Conservation (phyloP, 257 asterid genomes). For the Vinca minor region DNA sequence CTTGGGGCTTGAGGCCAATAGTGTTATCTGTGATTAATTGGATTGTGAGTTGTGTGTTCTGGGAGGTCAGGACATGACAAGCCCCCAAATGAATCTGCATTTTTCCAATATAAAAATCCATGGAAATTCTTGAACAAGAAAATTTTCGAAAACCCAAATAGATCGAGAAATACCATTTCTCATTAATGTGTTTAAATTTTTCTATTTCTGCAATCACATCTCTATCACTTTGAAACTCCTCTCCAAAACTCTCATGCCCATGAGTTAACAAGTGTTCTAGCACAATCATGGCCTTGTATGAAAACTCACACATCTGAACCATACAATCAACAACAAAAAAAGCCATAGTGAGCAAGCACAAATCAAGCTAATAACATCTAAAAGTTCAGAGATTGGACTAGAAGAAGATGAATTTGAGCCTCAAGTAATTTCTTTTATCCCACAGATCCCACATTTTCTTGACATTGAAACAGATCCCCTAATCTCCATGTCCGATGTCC, state of each 20-base stretch:
- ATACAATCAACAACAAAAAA: not conserved
- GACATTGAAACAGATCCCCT: too few species aligned
- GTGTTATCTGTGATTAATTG: too few species aligned
- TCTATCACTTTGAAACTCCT: constrained; percentile 60
- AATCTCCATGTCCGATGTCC: too few species aligned
- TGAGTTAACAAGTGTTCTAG: constrained; percentile 80
- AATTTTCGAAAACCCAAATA: not conserved
- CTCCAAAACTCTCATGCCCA: constrained; percentile 81
- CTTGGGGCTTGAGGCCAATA: too few species aligned
- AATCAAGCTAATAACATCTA: too few species aligned
- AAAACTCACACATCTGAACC: constrained; percentile 53
- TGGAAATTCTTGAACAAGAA: too few species aligned
- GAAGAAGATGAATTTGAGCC: too few species aligned
- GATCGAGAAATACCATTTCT: constrained; percentile 49
- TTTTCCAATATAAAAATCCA: not conserved
- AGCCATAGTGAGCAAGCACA: not conserved
- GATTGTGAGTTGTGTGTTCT: too few species aligned
- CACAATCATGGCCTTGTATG: constrained; percentile 68
- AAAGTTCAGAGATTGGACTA: too few species aligned
- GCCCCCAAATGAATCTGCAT: constrained; percentile 82
- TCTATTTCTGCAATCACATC: constrained; percentile 49
- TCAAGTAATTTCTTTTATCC: too few species aligned
- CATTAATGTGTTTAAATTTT: constrained; percentile 59
- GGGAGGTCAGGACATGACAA: too few species aligned
- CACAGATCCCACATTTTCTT: too few species aligned